Conservation (phyloP, 1,284 basidiomycete genomes). For the Cystobasidium pallidum region DNA sequence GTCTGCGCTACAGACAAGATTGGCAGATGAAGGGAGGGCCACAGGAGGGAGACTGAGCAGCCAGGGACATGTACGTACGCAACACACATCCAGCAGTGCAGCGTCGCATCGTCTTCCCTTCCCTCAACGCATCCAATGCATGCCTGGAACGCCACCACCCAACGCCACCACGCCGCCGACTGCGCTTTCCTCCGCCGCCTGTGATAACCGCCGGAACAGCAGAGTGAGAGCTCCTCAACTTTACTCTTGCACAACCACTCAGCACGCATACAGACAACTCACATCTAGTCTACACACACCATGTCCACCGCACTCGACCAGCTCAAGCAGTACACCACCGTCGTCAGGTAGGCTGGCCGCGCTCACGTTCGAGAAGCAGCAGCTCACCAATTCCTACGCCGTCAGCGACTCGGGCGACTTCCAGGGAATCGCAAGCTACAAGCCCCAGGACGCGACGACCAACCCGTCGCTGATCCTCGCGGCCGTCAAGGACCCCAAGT, state of each 20-base stretch:
- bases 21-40: not conserved
- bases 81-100: no score
- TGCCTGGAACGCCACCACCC: no score
- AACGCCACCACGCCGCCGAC: no score
- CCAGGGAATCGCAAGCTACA: constrained; percentile 64
- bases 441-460: constrained; percentile 91
- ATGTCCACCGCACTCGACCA: constrained; percentile 87
- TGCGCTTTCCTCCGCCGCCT: not conserved
- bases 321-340: constrained; percentile 86
- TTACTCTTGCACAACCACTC: not conserved
- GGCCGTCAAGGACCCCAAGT: constrained; percentile 86
- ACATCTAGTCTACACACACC: constrained; percentile 45
- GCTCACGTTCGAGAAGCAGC: no score
- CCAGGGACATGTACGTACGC: no score
- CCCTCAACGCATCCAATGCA: no score
- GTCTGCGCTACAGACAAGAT: not conserved
- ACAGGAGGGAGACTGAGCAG: no score
- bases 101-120: no score
- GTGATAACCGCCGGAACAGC: not conserved
- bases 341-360: constrained; percentile 92
- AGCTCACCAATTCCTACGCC: no score
- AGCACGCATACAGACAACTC: not conserved
- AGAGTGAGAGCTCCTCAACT: not conserved
- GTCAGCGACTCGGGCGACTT: constrained; percentile 57
- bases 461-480: constrained; percentile 86